phyloP scores from a whole-genome alignment of 2,329 filamentous ascomycete genomes.

The Diaporthe vexans region DNA sequence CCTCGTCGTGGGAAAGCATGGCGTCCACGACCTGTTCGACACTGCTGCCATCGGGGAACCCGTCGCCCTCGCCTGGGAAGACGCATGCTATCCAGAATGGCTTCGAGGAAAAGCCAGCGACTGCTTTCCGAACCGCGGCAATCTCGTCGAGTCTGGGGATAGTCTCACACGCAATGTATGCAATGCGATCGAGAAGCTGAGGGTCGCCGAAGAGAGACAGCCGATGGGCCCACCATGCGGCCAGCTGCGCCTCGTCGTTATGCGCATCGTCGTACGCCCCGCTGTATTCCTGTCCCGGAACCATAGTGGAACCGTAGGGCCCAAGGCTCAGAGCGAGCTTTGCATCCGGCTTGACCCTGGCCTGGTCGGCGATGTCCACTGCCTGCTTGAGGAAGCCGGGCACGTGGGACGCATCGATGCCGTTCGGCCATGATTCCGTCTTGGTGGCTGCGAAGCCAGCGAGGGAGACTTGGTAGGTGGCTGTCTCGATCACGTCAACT shows the following conservation, averaged over 20 bases:
- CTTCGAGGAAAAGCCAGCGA: constrained; percentile 46
- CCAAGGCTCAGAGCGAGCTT: constrained; percentile 72
- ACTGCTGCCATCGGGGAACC: constrained; percentile 69
- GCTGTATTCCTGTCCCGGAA: constrained; percentile 75
- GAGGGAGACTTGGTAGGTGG: constrained; percentile 75
- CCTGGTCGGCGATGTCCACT: constrained; percentile 57
- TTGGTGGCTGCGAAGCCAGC: constrained; percentile 68
- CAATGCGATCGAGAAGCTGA: constrained; percentile 56
- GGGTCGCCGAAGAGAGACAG: constrained; percentile 64
- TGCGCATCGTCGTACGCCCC: constrained; percentile 70
- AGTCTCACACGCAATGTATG: constrained; percentile 76
- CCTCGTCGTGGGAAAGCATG: constrained; percentile 52
- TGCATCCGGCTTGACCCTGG: constrained; percentile 46
- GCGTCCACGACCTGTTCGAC: constrained; percentile 57
- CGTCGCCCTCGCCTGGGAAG: constrained; percentile 67
- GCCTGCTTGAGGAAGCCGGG: constrained; percentile 59
- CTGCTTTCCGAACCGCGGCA: constrained; percentile 65
- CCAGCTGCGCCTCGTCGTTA: constrained; percentile 58
- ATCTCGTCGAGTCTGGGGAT: constrained; percentile 75
- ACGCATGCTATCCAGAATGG: constrained; percentile 74
- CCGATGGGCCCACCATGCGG: constrained; percentile 70
- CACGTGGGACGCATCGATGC: constrained; percentile 57
- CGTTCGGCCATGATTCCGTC: constrained; percentile 57
- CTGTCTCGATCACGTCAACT: constrained; percentile 74
- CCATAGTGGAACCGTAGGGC: constrained; percentile 77